Conservation (phyloP, 2,329 filamentous ascomycete species). For the Ophiocordyceps sinensis region DNA sequence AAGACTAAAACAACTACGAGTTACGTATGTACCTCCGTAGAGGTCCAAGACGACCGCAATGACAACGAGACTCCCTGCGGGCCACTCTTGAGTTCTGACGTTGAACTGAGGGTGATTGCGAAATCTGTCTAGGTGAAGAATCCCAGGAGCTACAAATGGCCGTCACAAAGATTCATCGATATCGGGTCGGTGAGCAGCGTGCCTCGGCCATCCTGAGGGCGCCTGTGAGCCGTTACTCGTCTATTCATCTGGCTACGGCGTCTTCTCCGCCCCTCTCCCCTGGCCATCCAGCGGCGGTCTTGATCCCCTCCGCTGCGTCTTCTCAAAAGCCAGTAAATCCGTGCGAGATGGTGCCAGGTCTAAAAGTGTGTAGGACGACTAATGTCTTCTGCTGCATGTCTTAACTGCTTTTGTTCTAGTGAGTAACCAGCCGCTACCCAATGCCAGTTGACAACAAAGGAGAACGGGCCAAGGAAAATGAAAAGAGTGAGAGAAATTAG, state of each 20-base stretch:
- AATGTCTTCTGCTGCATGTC: not conserved
- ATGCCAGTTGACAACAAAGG: conserved; percentile 3
- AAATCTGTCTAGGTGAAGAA: too few relatives aligned
- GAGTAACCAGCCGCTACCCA: conserved; percentile 2
- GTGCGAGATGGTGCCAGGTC: not conserved
- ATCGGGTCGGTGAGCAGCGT: not conserved
- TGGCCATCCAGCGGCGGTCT: not conserved
- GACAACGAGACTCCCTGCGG: too few relatives aligned
- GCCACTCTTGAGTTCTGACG: too few relatives aligned
- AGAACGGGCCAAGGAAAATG: not conserved
- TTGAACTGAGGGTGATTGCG: too few relatives aligned
- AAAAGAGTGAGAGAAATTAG: not conserved
- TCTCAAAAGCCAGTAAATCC: not conserved
- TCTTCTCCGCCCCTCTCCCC: not conserved
- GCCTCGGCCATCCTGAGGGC: not conserved
- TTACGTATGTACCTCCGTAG: too few relatives aligned
- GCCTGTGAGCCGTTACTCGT: conserved; percentile 6
- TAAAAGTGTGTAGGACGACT: not conserved
- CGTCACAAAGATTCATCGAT: not conserved
- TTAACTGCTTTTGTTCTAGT: conserved; percentile 1
- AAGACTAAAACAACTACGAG: too few relatives aligned
- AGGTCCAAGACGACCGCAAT: too few relatives aligned
- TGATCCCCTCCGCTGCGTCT: not conserved
- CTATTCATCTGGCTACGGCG: conserved; percentile 7
- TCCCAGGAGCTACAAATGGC: too few relatives aligned